These are phyloP conservation scores for Metschnikowia vanudenii DNA, from an alignment of 805 yeast genomes.

Conservation along the genomic window DNA sequence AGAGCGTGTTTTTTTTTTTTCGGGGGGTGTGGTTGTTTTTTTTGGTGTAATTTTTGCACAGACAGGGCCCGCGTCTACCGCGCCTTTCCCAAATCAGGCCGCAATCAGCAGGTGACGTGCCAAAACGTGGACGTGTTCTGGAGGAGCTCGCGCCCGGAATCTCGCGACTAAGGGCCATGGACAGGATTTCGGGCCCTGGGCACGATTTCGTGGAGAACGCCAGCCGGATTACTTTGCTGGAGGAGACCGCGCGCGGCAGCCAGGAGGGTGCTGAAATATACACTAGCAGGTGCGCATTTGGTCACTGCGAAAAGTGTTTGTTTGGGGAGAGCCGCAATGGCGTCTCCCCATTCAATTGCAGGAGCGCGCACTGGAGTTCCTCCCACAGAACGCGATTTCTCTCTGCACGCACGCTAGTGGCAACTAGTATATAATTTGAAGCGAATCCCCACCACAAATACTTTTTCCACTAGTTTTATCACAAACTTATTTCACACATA, in stretches of 20 bases:
- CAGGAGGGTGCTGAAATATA: conserved; percentile 17
- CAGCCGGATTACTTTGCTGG: background rate
- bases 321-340: conserved; percentile 8
- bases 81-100: background rate
- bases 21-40: background rate
- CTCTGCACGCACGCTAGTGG: conserved; percentile 22
- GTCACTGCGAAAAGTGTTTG: conserved; percentile 8
- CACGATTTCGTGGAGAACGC: too few species aligned
- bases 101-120: too few species aligned
- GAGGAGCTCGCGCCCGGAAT: too few species aligned
- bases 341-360: conserved; percentile 13
- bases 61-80: background rate
- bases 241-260: conserved; percentile 12
- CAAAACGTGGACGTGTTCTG: background rate
- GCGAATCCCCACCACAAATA: conserved; percentile 16
- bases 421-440: conserved; percentile 21
- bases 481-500: conserved; percentile 17
- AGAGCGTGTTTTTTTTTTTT: background rate
- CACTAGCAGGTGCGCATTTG: conserved; percentile 14
- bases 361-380: conserved; percentile 12
- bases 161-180: too few species aligned
- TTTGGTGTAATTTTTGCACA: background rate
- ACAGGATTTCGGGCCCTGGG: too few species aligned
- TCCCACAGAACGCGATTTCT: conserved; percentile 16
- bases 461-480: conserved; percentile 11